Evolutionary conservation across 2,329 filamentous ascomycete species (phyloP), one percentile per base, ranked within the genome.

Genomic region (Aspergillus puulaauensis): DNA sequence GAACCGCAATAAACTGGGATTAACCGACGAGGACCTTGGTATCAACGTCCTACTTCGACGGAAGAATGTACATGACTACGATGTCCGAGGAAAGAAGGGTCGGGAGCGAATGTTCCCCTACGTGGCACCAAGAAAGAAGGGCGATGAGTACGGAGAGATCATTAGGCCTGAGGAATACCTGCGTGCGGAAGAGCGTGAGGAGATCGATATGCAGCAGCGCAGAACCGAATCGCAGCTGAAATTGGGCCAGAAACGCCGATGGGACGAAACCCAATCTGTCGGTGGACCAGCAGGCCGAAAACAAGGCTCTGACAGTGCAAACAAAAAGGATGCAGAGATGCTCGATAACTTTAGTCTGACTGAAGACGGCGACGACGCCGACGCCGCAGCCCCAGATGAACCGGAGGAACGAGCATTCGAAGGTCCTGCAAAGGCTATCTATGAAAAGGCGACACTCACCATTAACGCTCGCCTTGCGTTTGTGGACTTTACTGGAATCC

Each of bases 111-210:
- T 96, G 78, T 98, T 97, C 70, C 95, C 95, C 0, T 88, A 96
- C 53, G 85, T 93, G 1, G 85, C 93, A 23, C 87, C 91, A 52
- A 83, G 90, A 67, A 90, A 87, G 71, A 87, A 91, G 51, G 86
- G 83, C 31, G 95, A 98, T 70, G 93, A 97, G 63, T 99, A 95
- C 75, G 95, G 95, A 58, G 95, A 99, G 63, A 78, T 96, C 15
- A 97, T 99, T 65, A 86, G 92, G 54, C 90, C 93, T 0, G 95
- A 98, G 72, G 95, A 99, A 63, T 99, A 93, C 70, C 82, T 97
- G 1, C 86, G 93, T 57, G 93, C 93, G 0, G 95, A 99, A 70
- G 95, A 98, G 75, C 87, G 91, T 57, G 91, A 96, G 64, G 86
- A 88, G 57, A 82, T 85, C 17, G 88, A 90, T 41, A 85, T 84